phyloP scores from a whole-genome alignment of 179 eudicot genomes.

The Sideroxylon spinosum region DNA sequence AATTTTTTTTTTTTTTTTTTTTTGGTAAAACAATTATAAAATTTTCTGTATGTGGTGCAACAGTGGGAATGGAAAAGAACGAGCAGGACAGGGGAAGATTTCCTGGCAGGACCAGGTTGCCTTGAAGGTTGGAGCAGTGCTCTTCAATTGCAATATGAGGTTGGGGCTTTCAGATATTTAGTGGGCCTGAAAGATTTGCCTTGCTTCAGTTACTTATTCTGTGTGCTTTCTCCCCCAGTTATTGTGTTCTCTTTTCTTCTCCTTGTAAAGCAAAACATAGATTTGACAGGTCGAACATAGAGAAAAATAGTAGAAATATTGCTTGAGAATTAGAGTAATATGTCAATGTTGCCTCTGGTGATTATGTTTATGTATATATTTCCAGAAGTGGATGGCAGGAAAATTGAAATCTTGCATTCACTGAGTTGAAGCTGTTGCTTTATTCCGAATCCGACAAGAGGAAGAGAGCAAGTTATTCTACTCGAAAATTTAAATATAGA shows the following conservation, averaged over 20 bases:
- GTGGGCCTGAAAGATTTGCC: background rate
- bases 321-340: background rate
- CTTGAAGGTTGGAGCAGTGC: conserved; percentile 31
- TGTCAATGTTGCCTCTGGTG: background rate
- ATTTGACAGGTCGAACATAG: background rate
- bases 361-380: background rate
- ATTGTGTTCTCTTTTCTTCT: background rate
- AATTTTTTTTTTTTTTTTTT: too few relatives aligned
- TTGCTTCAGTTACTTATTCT: background rate
- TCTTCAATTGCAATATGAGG: conserved; percentile 1
- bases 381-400: background rate
- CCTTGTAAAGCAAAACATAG: conserved; percentile 13
- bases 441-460: background rate
- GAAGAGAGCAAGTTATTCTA: too few relatives aligned
- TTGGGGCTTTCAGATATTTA: background rate
- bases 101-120: conserved; percentile 61
- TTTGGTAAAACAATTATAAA: too few relatives aligned
- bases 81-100: conserved; percentile 41
- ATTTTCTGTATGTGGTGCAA: conserved; percentile 37
- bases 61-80: conserved; percentile 37
- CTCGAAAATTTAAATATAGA: too few relatives aligned
- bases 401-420: background rate
- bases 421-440: background rate
- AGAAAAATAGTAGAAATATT: conserved; percentile 3
- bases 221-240: background rate